Conservation (phyloP, 768 basidiomycete genomes). For the Suillus tomentosus region DNA sequence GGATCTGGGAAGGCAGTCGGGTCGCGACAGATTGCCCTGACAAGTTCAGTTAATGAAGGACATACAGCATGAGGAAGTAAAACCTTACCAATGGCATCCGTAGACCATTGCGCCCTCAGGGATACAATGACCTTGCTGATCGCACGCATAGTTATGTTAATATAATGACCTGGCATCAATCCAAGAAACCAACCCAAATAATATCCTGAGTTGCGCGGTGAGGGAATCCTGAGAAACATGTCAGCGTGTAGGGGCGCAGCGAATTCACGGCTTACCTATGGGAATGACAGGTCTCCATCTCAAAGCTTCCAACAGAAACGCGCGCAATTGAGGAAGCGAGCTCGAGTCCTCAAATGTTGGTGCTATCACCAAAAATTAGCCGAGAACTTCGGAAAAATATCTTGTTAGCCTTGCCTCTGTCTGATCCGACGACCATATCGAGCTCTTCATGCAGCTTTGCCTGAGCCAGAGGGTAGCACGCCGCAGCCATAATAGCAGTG, state of each 20-base stretch:
- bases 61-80: too few relatives aligned
- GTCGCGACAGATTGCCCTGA: slow-evolving; percentile 51
- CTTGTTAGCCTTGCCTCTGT: slow-evolving; percentile 11
- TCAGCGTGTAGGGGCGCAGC: slow-evolving; percentile 5
- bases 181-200: slow-evolving; percentile 37
- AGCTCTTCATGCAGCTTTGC: slow-evolving; percentile 49
- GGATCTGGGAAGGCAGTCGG: slow-evolving; percentile 55
- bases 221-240: slow-evolving; percentile 48
- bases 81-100: slow-evolving; percentile 22
- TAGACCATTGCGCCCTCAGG: slow-evolving; percentile 25
- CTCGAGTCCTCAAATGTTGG: slow-evolving; percentile 35
- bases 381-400: background rate
- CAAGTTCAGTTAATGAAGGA: background rate
- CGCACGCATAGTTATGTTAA: background rate
- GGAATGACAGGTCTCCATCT: slow-evolving; percentile 33
- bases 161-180: background rate
- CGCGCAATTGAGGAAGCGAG: slow-evolving; percentile 29
- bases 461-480: slow-evolving; percentile 50
- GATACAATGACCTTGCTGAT: slow-evolving; percentile 28
- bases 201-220: slow-evolving; percentile 64
- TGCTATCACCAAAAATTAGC: slow-evolving; percentile 20
- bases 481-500: slow-evolving; percentile 51
- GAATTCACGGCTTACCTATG: slow-evolving; percentile 17
- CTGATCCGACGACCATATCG: slow-evolving; percentile 46
- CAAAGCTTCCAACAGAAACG: slow-evolving; percentile 35